Base-by-base conservation (phyloP, 306 rosid genomes). In the Luffa aegyptiaca region DNA sequence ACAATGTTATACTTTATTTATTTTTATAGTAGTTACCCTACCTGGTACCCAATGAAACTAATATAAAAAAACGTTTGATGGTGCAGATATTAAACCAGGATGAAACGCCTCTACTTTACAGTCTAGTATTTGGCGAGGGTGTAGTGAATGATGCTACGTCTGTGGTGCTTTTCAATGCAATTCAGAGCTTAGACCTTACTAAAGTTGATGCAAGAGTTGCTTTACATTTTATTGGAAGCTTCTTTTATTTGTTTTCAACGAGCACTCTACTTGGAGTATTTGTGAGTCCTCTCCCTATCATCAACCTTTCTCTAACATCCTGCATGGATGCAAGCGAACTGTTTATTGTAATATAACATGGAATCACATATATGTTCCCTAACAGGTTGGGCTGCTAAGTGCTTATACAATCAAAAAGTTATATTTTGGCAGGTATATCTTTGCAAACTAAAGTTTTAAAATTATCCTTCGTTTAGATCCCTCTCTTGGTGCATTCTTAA, bases 131-230 rank as follows among this genome's bases (percentile, higher is more conserved):
- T 66, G 99, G 99, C 5, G 99, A 96, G 86, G 97, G 99, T 74
- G 99, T 96, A 17, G 99, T 96, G 39, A 96, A 96, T 58, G 99
- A 96, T 88, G 99, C 99, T 41, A 91, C 99, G 36, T 96, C 99
- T 35, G 94, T 96, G 68, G 99, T 96, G 85, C 97, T 96, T 88
- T 96, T 96, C 88, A 91, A 96, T 82, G 99, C 99, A 41, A 91
- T 93, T 82, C 87, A 96, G 83, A 93, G 86, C 90, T 93, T 96
- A 88, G 99, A 96, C 81, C 88, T 96, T 66, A 84, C 84, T 59
- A 82, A 84, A 16, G 35, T 93, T 68, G 93, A 93, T 80, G 83
- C 85, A 71, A 72, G 78, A 77, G 80, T 83, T 66, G 97, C 85
- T 52, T 85, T 93, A 68, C 93, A 83, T 8, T 93, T 96, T 76